Evolutionary conservation across 768 basidiomycete species (phyloP), one percentile per base, ranked within the genome.

Genomic region (Termitomyces eurrhizus): DNA sequence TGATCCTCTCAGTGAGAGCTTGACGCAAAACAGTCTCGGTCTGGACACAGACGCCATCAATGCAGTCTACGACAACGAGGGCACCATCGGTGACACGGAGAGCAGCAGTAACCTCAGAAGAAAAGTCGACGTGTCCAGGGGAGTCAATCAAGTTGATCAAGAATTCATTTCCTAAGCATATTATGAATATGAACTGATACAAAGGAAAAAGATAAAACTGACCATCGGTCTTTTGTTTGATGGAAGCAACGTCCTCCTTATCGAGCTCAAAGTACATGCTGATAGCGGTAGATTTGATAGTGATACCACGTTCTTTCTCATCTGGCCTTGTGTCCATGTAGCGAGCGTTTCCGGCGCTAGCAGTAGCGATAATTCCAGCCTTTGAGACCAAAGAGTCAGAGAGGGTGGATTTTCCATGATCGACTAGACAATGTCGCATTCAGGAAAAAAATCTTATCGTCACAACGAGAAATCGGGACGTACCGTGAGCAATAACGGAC

Each of bases 121-220:
- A 98, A 84, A 99, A 98, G 75, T 99, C 96, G 75, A 98, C 97
- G 86, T 98, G 96, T 69, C 97, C 96, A 60, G 97, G 96, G 8
- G 95, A 98, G 76, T 99, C 96, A 81, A 99, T 98, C 80, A 99
- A 80, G 81, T 99, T 99, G 83, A 99, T 97, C 84, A 99, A 86
- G 85, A 98, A 98, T 74, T 97, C 92, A 73, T 86, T 82, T 66
- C 94, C 94, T 88, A 61, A 21, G 26, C 33, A 18, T 36, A 16
- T 44, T 4, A 36, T 52, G 9, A 45, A 24, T 11, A 50, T 29
- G 29, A 29, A 29, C 53, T 13, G 48, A 55, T 58, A 41, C 5
- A 37, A 7, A 48, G 11, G n/a, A 5, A n/a, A 41, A 7, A 7
- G 11, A 57, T 44, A 49, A 45, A 74, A 74, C 84, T 60, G 67